These are phyloP conservation scores for Theobroma cacao DNA, from an alignment of 345 rosid species.

Conservation along the genomic window DNA sequence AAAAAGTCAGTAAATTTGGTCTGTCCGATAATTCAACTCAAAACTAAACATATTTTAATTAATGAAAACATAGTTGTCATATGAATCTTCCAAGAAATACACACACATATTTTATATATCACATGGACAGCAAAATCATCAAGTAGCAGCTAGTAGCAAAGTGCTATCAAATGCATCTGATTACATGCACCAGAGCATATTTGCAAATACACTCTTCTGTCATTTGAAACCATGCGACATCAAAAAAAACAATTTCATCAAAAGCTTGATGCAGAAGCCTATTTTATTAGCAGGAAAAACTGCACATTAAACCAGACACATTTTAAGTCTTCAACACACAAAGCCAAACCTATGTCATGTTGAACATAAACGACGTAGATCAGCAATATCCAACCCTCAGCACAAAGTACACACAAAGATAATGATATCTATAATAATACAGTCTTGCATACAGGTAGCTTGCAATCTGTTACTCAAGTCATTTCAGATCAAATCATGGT, in stretches of 20 bases:
- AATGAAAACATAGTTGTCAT: neutral
- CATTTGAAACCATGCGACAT: neutral
- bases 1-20: slow-evolving; percentile 6
- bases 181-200: neutral
- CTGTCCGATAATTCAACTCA: neutral
- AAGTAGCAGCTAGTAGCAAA: neutral
- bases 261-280: slow-evolving; percentile 1
- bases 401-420: neutral
- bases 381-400: neutral
- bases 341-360: neutral
- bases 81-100: neutral
- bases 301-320: neutral
- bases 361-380: neutral
- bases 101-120: neutral
- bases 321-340: neutral
- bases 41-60: neutral
- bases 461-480: neutral
- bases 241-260: neutral
- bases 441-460: neutral
- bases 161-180: neutral
- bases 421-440: neutral
- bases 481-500: neutral
- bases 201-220: neutral
- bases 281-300: neutral
- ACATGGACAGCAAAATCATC: neutral